A percentile compares a stretch with the other conserved stretches of the same genome.
phyloP scores from a whole-genome alignment of 2,329 filamentous ascomycete species.

The Aspergillus luchuensis region DNA sequence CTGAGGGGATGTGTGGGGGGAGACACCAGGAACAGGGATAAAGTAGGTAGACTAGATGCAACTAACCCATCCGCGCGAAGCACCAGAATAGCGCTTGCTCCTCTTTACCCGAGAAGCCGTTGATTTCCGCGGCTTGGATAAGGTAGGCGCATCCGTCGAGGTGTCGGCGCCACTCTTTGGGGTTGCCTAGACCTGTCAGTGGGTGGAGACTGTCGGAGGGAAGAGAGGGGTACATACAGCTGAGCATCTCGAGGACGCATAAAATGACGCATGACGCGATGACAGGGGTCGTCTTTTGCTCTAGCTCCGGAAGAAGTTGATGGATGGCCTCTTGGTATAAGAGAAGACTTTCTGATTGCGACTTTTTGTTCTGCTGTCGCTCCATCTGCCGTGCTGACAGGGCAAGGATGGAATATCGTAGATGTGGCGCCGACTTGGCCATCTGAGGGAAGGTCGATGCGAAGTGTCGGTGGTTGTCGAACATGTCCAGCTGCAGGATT shows the following conservation, averaged over 20 bases:
- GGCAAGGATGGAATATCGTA: constrained; percentile 54
- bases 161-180: constrained; percentile 55
- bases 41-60: no score
- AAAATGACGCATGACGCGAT: constrained; percentile 57
- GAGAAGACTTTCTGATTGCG: constrained; percentile 49
- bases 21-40: neutral
- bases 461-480: constrained; percentile 54
- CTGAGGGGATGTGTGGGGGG: neutral
- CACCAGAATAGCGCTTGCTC: constrained; percentile 59
- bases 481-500: constrained; percentile 52
- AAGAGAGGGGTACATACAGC: constrained; percentile 34
- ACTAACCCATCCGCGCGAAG: constrained; percentile 54
- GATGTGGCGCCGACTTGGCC: constrained; percentile 47
- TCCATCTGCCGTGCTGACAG: constrained; percentile 57
- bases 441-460: constrained; percentile 52
- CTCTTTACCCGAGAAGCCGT: constrained; percentile 54
- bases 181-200: constrained; percentile 27
- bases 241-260: constrained; percentile 57
- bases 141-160: constrained; percentile 56
- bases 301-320: constrained; percentile 50
- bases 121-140: constrained; percentile 54
- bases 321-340: constrained; percentile 57
- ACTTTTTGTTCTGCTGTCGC: constrained; percentile 43
- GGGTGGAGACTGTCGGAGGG: neutral
- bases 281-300: constrained; percentile 50